Percentiles rank a stretch among this genome's conserved stretches.
phyloP scores from a whole-genome alignment of 192 early-diverging fungal genomes.

The Pilobolus umbonatus region DNA sequence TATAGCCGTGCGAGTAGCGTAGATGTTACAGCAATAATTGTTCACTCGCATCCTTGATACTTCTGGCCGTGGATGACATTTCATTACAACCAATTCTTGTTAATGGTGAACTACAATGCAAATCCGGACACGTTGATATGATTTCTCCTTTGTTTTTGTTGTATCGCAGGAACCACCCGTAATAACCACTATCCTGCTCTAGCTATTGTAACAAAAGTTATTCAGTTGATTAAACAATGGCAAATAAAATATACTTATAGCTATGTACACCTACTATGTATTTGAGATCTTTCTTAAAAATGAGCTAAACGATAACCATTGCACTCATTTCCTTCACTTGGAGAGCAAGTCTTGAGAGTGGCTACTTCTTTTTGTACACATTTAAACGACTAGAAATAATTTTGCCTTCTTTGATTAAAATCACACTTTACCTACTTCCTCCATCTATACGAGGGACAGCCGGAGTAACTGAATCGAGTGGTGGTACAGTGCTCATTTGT shows the following conservation, averaged over 20 bases:
- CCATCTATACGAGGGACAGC: too few species aligned
- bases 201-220: constrained; percentile 8
- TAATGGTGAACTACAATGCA: constrained; percentile 9
- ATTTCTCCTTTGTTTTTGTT: constrained; percentile 11
- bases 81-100: constrained; percentile 9
- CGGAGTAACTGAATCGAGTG: too few species aligned
- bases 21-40: constrained; percentile 9
- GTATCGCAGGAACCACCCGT: neutral
- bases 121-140: constrained; percentile 2
- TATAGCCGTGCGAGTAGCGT: constrained; percentile 11
- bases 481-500: too few species aligned
- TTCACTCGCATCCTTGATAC: constrained; percentile 8
- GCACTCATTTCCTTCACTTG: constrained; percentile 8
- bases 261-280: constrained; percentile 7
- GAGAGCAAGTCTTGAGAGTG: constrained; percentile 9
- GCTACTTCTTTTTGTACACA: constrained; percentile 5
- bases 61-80: constrained; percentile 7
- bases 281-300: constrained; percentile 12
- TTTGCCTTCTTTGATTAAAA: constrained; percentile 7
- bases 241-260: constrained; percentile 10
- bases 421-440: too few species aligned
- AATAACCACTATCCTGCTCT: constrained; percentile 2
- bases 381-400: neutral
- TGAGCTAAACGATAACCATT: constrained; percentile 7
- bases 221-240: constrained; percentile 12